Percentiles rank a stretch among this genome's conserved stretches.
Evolutionary conservation across 164 flowering plant species (phyloP).

Genomic region (Piper longum): DNA sequence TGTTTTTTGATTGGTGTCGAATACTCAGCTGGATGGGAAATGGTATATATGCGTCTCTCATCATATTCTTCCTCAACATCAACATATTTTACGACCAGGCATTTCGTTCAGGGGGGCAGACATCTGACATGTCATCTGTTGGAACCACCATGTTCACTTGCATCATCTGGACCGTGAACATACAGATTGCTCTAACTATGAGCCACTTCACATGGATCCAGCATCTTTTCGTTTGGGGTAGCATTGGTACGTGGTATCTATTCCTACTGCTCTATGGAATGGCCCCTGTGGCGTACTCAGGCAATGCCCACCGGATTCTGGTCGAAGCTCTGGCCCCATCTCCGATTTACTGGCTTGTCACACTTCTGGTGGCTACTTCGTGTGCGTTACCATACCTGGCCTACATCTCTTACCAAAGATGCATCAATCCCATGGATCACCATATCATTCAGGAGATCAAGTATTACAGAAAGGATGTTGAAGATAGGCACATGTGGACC

Average conservation of each 20-base stretch:
- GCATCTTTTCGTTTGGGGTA: conserved; percentile 82
- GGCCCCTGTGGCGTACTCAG: conserved; percentile 26
- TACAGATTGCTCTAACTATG: conserved; percentile 86
- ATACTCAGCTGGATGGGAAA: conserved; percentile 93
- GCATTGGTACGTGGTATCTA: conserved; percentile 70
- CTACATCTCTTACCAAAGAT: conserved; percentile 66
- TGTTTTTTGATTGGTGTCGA: conserved; percentile 83
- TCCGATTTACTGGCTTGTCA: conserved; percentile 64
- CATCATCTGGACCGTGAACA: conserved; percentile 81
- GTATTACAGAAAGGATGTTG: conserved; percentile 71
- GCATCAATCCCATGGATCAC: conserved; percentile 84
- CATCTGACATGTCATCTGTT: conserved; percentile 65
- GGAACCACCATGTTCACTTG: conserved; percentile 94
- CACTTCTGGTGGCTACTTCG: conserved; percentile 39
- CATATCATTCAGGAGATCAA: conserved; percentile 93
- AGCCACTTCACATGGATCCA: conserved; percentile 98
- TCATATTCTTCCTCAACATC: conserved; percentile 60
- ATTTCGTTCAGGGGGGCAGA: conserved; percentile 62
- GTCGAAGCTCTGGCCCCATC: conserved; percentile 79
- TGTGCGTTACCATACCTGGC: conserved; percentile 65
- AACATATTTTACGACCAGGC: conserved; percentile 56
- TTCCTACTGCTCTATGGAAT: conserved; percentile 64
- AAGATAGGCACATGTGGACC: conserved; percentile 75
- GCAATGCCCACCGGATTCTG: conserved; percentile 42
- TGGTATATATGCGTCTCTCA: conserved; percentile 62